Conservation (phyloP, 768 basidiomycete genomes). For the Polyporus arcularius region DNA sequence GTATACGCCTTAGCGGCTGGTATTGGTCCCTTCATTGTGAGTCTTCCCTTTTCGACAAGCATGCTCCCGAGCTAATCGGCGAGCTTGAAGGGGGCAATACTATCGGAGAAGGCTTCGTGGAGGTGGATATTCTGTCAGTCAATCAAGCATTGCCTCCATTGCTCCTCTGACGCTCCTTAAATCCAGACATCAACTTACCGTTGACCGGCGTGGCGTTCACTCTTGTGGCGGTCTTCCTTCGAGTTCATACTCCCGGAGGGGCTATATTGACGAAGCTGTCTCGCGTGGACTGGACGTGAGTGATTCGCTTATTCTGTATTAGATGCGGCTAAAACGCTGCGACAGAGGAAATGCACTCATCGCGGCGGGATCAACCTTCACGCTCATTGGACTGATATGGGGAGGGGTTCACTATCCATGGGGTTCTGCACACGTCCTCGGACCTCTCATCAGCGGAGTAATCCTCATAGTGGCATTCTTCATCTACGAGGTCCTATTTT, state of each 20-base stretch:
- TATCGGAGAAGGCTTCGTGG: conserved; percentile 23
- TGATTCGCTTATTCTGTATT: neutral
- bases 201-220: conserved; percentile 5
- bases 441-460: conserved; percentile 37
- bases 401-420: conserved; percentile 40
- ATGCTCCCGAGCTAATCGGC: neutral
- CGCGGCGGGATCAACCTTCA: conserved; percentile 17
- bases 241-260: conserved; percentile 23
- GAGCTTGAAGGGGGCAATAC: conserved; percentile 19
- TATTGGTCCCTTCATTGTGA: conserved; percentile 29
- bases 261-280: conserved; percentile 23
- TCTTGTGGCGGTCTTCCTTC: conserved; percentile 9
- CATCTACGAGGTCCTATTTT: conserved; percentile 30
- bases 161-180: neutral
- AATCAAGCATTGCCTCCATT: neutral
- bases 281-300: conserved; percentile 28
- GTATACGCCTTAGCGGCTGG: conserved; percentile 26
- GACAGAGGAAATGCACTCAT: conserved; percentile 35
- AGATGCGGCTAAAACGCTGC: conserved; percentile 3
- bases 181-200: conserved; percentile 11
- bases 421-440: conserved; percentile 34
- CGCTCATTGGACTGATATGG: conserved; percentile 29
- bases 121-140: conserved; percentile 23
- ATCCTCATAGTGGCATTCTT: conserved; percentile 34
- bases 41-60: neutral